Conservation (phyloP, 2,329 filamentous ascomycete species). For the Magnaporthiopsis poae region DNA sequence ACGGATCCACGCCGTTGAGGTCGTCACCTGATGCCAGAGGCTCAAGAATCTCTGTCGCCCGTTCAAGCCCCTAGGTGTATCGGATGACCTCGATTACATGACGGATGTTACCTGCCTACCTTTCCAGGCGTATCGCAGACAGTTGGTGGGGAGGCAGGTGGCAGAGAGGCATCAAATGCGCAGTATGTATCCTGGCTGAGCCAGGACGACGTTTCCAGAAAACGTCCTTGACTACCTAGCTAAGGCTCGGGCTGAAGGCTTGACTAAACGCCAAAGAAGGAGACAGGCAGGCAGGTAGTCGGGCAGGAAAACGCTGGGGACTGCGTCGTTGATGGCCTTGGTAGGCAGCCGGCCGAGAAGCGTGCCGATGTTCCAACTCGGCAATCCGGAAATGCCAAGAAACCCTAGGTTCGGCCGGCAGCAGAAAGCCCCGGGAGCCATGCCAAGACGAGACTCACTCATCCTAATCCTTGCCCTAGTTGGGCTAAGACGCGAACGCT, state of each 20-base stretch:
- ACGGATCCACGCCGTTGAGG: neutral
- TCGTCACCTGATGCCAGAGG: neutral
- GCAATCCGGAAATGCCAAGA: neutral
- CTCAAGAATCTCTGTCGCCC: neutral
- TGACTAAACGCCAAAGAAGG: neutral
- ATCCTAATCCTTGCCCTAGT: neutral
- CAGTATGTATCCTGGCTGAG: neutral
- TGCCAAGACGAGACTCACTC: neutral
- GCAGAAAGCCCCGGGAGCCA: neutral
- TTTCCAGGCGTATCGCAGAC: neutral
- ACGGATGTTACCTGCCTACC: neutral
- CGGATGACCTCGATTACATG: neutral
- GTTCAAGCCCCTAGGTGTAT: neutral
- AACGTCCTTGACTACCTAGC: neutral
- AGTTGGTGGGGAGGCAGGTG: neutral
- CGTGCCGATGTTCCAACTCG: neutral
- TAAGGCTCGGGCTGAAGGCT: neutral
- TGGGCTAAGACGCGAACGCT: no score
- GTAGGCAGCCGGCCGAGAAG: neutral
- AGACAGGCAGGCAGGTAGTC: neutral
- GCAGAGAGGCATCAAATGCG: neutral
- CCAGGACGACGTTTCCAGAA: neutral
- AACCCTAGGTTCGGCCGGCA: neutral
- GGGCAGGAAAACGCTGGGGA: neutral
- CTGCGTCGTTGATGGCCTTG: no score